A percentile compares a stretch with the other conserved stretches of the same genome.
phyloP scores from a whole-genome alignment of 2,329 filamentous ascomycete genomes.

The Alternaria ventricosa region DNA sequence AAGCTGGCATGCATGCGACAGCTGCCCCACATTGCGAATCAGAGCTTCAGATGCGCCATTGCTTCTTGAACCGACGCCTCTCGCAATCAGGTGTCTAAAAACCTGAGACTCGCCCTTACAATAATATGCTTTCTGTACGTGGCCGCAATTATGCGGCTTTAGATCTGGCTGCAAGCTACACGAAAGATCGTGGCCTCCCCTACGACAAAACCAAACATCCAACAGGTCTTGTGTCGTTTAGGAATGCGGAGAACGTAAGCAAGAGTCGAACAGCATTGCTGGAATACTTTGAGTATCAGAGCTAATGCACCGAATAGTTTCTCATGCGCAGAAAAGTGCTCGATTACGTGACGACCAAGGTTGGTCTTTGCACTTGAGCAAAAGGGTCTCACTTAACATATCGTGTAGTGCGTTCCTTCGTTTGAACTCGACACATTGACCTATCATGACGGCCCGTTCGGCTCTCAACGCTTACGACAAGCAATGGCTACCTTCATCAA shows the following conservation, averaged over 20 bases:
- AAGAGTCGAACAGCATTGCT: background rate
- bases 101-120: background rate
- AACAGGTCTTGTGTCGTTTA: conserved; percentile 4
- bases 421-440: conserved; percentile 4
- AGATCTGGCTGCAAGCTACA: conserved; percentile 8
- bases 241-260: conserved; percentile 6
- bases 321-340: conserved; percentile 5
- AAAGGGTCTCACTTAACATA: background rate
- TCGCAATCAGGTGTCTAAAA: background rate
- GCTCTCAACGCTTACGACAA: conserved; percentile 2
- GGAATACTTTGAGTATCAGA: background rate
- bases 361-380: background rate
- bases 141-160: conserved; percentile 8
- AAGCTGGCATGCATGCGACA: background rate
- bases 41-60: background rate
- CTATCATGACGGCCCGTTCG: conserved; percentile 10
- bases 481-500: conserved; percentile 9
- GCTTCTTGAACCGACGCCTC: background rate
- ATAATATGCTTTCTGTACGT: conserved; percentile 5
- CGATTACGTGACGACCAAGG: conserved; percentile 5
- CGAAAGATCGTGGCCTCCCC: conserved; percentile 3
- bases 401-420: background rate
- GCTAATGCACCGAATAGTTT: background rate
- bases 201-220: conserved; percentile 2
- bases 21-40: conserved; percentile 6